phyloP scores from a whole-genome alignment of 169 alveolate species.

The Plasmodium relictum region DNA sequence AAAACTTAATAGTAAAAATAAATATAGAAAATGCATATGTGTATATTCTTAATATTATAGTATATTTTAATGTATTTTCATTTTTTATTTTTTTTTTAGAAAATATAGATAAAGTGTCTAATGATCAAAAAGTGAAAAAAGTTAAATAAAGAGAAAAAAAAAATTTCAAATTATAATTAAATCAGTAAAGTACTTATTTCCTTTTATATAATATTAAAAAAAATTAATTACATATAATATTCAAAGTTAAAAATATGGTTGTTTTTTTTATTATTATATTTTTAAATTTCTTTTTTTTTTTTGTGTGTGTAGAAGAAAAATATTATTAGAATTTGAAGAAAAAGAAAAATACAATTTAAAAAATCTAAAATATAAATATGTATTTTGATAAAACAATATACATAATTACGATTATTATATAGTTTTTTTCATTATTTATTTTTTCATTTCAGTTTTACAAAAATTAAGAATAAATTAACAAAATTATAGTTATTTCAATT shows the following conservation, averaged over 20 bases:
- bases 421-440: no score
- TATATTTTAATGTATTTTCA: not conserved
- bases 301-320: no score
- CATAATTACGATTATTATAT: no score
- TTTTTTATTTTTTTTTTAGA: slow-evolving; percentile 16
- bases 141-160: slow-evolving; percentile 22
- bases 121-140: slow-evolving; percentile 54
- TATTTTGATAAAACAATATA: no score
- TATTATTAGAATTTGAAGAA: no score
- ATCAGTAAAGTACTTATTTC: not conserved
- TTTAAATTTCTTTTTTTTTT: not conserved
- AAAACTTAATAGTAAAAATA: slow-evolving; percentile 36
- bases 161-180: not conserved
- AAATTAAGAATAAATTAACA: no score
- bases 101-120: slow-evolving; percentile 41
- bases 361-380: no score
- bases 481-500: no score
- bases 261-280: slow-evolving; percentile 16
- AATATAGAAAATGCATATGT: not conserved
- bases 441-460: no score
- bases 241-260: not conserved
- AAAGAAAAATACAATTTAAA: no score
- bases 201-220: not conserved
- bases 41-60: not conserved
- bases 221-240: not conserved